phyloP scores from a whole-genome alignment of 2,329 filamentous ascomycete genomes.

The Fusarium agapanthi region DNA sequence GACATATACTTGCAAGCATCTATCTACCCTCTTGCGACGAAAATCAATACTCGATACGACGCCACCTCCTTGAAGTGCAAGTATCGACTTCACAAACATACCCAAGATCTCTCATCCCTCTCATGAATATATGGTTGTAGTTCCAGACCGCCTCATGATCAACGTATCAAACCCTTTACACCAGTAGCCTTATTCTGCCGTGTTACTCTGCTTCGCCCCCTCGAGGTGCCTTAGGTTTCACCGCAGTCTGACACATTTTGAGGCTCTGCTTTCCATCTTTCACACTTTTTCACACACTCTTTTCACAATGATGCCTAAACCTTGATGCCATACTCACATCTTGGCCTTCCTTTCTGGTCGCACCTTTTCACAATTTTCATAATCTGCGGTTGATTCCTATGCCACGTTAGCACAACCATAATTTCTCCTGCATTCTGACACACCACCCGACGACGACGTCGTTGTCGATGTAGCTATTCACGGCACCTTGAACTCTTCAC shows the following conservation, averaged over 20 bases:
- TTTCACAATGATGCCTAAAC: background rate
- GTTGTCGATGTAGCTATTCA: background rate
- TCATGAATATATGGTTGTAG: fast-evolving
- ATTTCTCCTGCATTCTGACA: slow-evolving; percentile 10
- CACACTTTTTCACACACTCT: background rate
- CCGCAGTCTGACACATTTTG: slow-evolving; percentile 10
- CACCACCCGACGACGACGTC: background rate
- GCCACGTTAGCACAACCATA: slow-evolving; percentile 29
- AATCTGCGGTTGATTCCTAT: background rate
- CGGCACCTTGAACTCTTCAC: background rate
- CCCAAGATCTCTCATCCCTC: background rate
- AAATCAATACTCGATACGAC: background rate
- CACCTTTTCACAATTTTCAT: background rate
- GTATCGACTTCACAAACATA: background rate
- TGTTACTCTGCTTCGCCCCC: slow-evolving; percentile 16
- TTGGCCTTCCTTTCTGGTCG: background rate
- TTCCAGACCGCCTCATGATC: background rate
- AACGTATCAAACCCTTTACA: background rate
- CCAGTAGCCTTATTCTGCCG: background rate
- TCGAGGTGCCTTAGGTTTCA: background rate
- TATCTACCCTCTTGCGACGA: background rate
- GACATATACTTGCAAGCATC: fast-evolving
- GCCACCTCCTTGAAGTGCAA: background rate
- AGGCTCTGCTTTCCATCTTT: slow-evolving; percentile 20
- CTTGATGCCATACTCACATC: background rate